Conservation (phyloP, 1,139 yeast genomes). For the Hemisphaericaspora xylofermentans region DNA sequence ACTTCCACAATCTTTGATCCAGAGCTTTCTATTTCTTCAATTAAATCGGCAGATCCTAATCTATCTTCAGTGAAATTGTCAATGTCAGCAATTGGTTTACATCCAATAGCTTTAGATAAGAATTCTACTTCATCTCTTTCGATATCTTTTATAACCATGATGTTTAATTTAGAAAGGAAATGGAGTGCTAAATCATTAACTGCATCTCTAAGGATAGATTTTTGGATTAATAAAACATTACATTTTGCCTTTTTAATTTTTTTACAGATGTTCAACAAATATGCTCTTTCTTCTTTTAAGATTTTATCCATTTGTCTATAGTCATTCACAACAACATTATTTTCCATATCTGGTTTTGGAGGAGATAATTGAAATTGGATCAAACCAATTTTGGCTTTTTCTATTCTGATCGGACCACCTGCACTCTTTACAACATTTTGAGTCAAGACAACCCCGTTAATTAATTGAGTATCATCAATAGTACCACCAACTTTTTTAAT, state of each 20-base stretch:
- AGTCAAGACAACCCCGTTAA: constrained; percentile 91
- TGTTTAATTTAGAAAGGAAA: constrained; percentile 87
- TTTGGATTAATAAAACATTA: constrained; percentile 89
- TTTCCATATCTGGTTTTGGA: constrained; percentile 98
- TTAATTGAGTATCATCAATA: constrained; percentile 90
- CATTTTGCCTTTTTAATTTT: constrained; percentile 96
- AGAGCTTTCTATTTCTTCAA: constrained; percentile 88
- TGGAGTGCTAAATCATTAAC: constrained; percentile 95
- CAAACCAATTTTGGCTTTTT: constrained; percentile 89
- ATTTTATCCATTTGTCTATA: constrained; percentile 99
- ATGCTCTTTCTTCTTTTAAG: constrained; percentile 94
- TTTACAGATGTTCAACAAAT: constrained; percentile 89
- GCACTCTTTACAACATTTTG: constrained; percentile 87
- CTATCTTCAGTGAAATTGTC: constrained; percentile 92
- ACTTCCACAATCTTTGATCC: constrained; percentile 91
- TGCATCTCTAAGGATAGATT: constrained; percentile 94
- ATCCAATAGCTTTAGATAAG: constrained; percentile 85
- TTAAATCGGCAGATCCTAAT: constrained; percentile 85
- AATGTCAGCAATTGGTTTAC: constrained; percentile 94
- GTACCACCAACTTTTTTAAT: constrained; percentile 97
- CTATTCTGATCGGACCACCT: constrained; percentile 95
- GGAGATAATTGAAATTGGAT: constrained; percentile 97
- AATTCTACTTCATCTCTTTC: constrained; percentile 97
- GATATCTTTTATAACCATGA: constrained; percentile 91
- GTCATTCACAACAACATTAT: constrained; percentile 94